Percentiles rank a stretch among this genome's conserved stretches.
Conservation (phyloP, 1,139 yeast genomes). For the Pichia sp. region DNA sequence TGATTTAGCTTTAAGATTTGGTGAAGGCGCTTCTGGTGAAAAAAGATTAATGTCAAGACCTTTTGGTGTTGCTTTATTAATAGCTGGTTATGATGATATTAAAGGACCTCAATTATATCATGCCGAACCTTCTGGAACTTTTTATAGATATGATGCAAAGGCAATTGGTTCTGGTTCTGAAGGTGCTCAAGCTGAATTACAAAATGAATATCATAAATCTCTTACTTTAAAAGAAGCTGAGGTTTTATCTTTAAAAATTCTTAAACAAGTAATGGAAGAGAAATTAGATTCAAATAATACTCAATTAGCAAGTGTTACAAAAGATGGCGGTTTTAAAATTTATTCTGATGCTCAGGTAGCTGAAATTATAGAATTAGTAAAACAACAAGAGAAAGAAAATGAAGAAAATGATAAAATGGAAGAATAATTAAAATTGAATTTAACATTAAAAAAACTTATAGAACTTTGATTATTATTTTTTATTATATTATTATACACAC, state of each 20-base stretch:
- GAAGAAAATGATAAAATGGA: conserved; percentile 23
- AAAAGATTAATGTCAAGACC: conserved; percentile 98
- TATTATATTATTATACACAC: conserved; percentile 1
- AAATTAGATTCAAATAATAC: conserved; percentile 93
- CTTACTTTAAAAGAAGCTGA: conserved; percentile 95
- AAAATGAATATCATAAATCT: conserved; percentile 93
- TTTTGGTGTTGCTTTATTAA: conserved; percentile 93
- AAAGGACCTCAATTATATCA: conserved; percentile 95
- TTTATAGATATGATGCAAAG: conserved; percentile 94
- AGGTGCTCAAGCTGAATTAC: conserved; percentile 97
- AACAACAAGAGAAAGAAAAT: conserved; percentile 60
- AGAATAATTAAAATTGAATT: neutral
- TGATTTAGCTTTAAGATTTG: conserved; percentile 93
- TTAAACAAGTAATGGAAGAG: conserved; percentile 99
- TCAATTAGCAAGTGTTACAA: conserved; percentile 89
- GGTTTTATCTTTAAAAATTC: conserved; percentile 75
- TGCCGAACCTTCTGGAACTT: conserved; percentile 99
- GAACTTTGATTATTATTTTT: neutral
- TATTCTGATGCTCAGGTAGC: conserved; percentile 83
- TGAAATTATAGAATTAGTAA: conserved; percentile 67
- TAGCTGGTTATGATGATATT: conserved; percentile 90
- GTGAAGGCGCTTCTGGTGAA: conserved; percentile 98
- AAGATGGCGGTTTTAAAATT: conserved; percentile 78
- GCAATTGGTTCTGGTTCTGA: conserved; percentile 99
- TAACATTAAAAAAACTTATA: too few relatives aligned